Evolutionary conservation across 1,284 basidiomycete species (phyloP), one percentile per base, ranked within the genome.

Genomic region (Volvariella surrecta): DNA sequence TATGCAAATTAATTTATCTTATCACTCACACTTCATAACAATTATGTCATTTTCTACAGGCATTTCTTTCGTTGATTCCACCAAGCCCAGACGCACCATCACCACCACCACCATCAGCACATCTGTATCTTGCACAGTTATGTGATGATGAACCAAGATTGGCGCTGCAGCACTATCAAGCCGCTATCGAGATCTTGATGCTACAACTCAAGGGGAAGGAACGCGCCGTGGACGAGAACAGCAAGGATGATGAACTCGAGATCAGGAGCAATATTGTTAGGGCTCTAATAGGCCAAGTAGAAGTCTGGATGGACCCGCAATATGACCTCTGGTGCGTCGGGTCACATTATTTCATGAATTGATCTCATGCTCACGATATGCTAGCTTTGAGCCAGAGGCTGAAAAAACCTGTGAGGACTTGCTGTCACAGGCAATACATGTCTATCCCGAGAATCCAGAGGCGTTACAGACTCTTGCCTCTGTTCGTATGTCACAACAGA

Each of bases 301-400:
- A 96, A 61, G 85, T 96, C 21, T 97, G 92, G 87, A 92, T 97
- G 84, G 89, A 93, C 54, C 84, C 83, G 19, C 72, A 73, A 1
- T 81, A 83, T 52, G 91, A 95, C 67, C 68, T 97, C 38, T 96
- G 93, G 93, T 89, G 54, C 46, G 79, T 67, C 2, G 39, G 28
- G 6, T 28, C 11, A 6, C 24, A 21, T 24, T 21, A n/a, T 15
- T 34, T 11, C 21, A 11, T 17, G 2, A 19, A 9, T 3, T 7
- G 7, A 35, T 28, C 22, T 32, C 24, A 22, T 43, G 22, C 44
- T 43, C 15, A 48, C 39, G 38, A 9, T 6, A 20, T n/a, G 7
- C 1, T 48, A 94, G 91, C 59, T 83, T 89, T 53, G 89, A 91
- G 55, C 76, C 80, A 6, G 71, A 78, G 32, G 89, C 89, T 4